Base-by-base conservation (phyloP, 345 rosid genomes). In the Microcos paniculata region DNA sequence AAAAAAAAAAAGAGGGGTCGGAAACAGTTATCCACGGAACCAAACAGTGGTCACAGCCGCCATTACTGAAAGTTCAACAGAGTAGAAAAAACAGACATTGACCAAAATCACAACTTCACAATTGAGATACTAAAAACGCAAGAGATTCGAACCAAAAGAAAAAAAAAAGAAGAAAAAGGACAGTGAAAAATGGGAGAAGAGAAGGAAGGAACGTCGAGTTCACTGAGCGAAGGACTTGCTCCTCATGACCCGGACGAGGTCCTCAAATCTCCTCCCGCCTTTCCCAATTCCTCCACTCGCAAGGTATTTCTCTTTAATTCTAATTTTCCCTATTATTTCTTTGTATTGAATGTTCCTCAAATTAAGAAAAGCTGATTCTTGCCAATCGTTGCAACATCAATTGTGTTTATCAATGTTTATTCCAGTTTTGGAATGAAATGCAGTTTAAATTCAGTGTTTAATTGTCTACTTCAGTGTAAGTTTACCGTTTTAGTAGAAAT, bases 261-360 rank as follows among this genome's bases (percentile, higher is more conserved):
- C 62, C 85, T 84, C 3, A 90, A 88, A 77, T 85, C 93, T 69
- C 85, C 91, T 57, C 97, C 97, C 40, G 78, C 80, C 67, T 89
- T 91, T 45, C 94, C 92, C 24, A 88, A 84, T 82, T 90, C 97
- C 74, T 90, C 96, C 30, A 87, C 96, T 81, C 89, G 94, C 83
- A 87, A 91, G 94, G 97, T 91, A 33, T 11, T 40, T 40, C 65
- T 61, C 12, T 18, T 53, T 8, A 53, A 35, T 35, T 35, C 40
- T 35, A 0, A 2, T 35, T 35, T 35, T 35, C 40, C 40, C 45
- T 5, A 42, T 6, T 0, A 7, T 42, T 42, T 42, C 45, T 9
- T 42, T 40, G 1, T 40, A 4, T 40, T 40, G 3, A 4, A 40
- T 40, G 2, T 42, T 42, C 45, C 11, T 1, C 6, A 42, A 42